Evolutionary conservation across 495 filamentous ascomycete species (phyloP), one percentile per base, ranked within the genome.

Genomic region (Penicillium odoratum): DNA sequence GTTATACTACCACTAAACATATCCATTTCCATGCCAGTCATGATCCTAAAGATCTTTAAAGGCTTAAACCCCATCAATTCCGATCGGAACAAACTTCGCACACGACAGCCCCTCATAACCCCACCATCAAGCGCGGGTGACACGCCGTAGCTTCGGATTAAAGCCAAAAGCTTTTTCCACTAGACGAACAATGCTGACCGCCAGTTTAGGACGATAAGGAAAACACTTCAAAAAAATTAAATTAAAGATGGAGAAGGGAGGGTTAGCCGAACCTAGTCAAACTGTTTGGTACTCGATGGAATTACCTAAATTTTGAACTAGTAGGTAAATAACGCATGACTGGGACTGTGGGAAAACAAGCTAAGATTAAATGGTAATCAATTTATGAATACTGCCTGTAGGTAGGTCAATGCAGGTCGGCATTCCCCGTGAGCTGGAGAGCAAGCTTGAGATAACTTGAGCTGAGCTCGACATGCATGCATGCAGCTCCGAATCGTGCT

Each of bases 171-270:
- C 44, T 29, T 29, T 29, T 26, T 36, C 38, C 47, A 57, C 29
- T 46, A 40, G 25, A 42, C 48, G 34, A 58, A 50, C 48, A 33
- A 26, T 54, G 56, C 53, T 63, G 61, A 63, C 61, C 61, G 61
- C 61, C 53, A 57, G 43, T 63, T 63, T 54, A 13, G 44, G 16
- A 46, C 3, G 26, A 26, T 8, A 46, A 46, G 8, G 13, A 26
- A 25, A 46, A 28, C 11, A 26, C 4, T 26, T 15, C n/a, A n/a
- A n/a, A n/a, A n/a, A n/a, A 44, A 15, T 11, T 15, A 42, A 42
- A 16, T 11, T 3, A 44, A 44, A 44, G 18, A 10, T 7, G 7
- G 16, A 44, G 18, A 44, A 16, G 42, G 16, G 18, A n/a, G 46
- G 46, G 21, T 16, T 13, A 21, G 28, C 26, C 21, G 9, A 45